Percentiles rank a stretch among this genome's conserved stretches.
Conservation (phyloP, 805 yeast genomes). For the Wickerhamiella allomyrinae region DNA sequence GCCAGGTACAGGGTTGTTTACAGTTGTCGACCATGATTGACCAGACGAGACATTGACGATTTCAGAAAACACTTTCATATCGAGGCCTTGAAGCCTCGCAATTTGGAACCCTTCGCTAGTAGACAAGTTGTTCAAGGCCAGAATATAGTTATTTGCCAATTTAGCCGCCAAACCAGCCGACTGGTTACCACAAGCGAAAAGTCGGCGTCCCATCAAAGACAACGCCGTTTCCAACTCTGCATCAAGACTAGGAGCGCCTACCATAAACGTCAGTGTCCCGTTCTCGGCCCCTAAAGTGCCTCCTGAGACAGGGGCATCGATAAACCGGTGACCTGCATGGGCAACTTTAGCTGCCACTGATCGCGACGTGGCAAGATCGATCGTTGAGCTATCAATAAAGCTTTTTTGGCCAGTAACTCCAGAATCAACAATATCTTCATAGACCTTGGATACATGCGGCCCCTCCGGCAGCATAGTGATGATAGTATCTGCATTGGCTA, state of each 20-base stretch:
- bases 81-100: slow-evolving; percentile 36
- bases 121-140: slow-evolving; percentile 40
- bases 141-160: slow-evolving; percentile 37
- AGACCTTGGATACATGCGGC: slow-evolving; percentile 32
- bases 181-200: slow-evolving; percentile 38
- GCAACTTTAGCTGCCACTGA: slow-evolving; percentile 28
- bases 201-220: slow-evolving; percentile 33
- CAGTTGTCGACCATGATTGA: slow-evolving; percentile 40
- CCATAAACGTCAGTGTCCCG: slow-evolving; percentile 39
- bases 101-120: slow-evolving; percentile 42
- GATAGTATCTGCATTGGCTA: slow-evolving; percentile 21
- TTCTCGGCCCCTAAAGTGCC: slow-evolving; percentile 42
- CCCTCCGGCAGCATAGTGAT: slow-evolving; percentile 45
- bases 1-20: slow-evolving; percentile 40
- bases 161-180: slow-evolving; percentile 44
- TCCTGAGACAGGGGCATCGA: slow-evolving; percentile 44
- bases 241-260: slow-evolving; percentile 28
- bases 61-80: slow-evolving; percentile 33
- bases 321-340: slow-evolving; percentile 21
- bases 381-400: slow-evolving; percentile 38
- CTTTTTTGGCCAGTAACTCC: slow-evolving; percentile 14
- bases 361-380: slow-evolving; percentile 35
- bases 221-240: slow-evolving; percentile 15
- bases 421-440: slow-evolving; percentile 27
- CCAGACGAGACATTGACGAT: slow-evolving; percentile 40